These are phyloP conservation scores for Piper betle DNA, from an alignment of 164 flowering plant species.

Conservation along the genomic window DNA sequence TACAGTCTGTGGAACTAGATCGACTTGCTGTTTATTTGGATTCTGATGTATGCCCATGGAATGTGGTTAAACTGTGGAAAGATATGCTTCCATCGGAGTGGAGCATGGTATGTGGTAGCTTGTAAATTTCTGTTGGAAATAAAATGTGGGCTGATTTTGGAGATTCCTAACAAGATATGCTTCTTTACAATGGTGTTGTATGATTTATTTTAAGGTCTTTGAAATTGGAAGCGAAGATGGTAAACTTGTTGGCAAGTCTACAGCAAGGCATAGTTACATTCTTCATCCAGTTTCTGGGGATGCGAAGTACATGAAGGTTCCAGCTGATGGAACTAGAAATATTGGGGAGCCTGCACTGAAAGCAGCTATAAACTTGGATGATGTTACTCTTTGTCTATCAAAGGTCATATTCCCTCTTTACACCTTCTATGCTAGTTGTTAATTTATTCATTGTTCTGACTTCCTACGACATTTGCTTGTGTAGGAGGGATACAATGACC, in stretches of 20 bases:
- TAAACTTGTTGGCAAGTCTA: slow-evolving; percentile 23
- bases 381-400: slow-evolving; percentile 83
- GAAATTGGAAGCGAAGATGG: slow-evolving; percentile 52
- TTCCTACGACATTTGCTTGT: slow-evolving; percentile 5
- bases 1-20: slow-evolving; percentile 77
- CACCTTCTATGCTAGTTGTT: neutral
- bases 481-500: slow-evolving; percentile 85
- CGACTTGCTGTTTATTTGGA: slow-evolving; percentile 77
- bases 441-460: neutral
- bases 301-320: slow-evolving; percentile 73
- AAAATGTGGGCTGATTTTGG: neutral
- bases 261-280: slow-evolving; percentile 49
- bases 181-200: neutral
- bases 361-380: slow-evolving; percentile 78
- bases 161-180: neutral
- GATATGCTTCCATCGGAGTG: slow-evolving; percentile 86
- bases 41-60: slow-evolving; percentile 80
- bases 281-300: slow-evolving; percentile 87
- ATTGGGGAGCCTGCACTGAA: slow-evolving; percentile 55
- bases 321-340: slow-evolving; percentile 29
- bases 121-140: too few species aligned
- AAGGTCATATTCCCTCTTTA: slow-evolving; percentile 36
- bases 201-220: slow-evolving; percentile 46
- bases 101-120: slow-evolving; percentile 45
- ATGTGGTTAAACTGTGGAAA: slow-evolving; percentile 66